Conservation (phyloP, 306 rosid genomes). For the Castanea sativa region DNA sequence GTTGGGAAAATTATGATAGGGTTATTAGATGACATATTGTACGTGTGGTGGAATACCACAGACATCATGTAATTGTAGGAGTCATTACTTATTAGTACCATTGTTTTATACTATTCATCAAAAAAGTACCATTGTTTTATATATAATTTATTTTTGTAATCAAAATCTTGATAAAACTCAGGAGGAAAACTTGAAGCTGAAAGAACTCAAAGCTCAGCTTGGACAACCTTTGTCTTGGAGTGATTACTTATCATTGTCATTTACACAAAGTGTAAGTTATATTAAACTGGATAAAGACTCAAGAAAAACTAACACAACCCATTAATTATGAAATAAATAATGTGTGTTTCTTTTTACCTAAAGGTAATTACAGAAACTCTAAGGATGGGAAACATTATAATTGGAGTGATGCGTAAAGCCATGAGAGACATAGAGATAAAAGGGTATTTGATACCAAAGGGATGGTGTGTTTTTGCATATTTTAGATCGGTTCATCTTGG, state of each 20-base stretch:
- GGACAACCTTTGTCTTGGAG: constrained; percentile 73
- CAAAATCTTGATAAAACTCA: constrained; percentile 28
- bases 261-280: constrained; percentile 74
- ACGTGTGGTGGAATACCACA: not conserved
- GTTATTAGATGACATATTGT: not conserved
- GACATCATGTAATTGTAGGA: not conserved
- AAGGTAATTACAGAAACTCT: constrained; percentile 90
- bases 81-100: not conserved
- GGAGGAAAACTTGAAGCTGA: constrained; percentile 84
- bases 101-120: not conserved
- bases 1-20: not conserved
- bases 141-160: not conserved
- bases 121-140: not conserved
- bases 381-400: constrained; percentile 82
- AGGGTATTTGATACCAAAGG: constrained; percentile 79
- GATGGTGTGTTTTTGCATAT: constrained; percentile 77
- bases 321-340: not conserved
- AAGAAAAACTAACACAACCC: not conserved
- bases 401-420: constrained; percentile 86
- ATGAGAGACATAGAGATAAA: constrained; percentile 81
- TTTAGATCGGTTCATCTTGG: constrained; percentile 96
- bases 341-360: constrained; percentile 1
- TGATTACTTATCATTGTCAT: constrained; percentile 82
- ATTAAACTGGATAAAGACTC: constrained; percentile 1
- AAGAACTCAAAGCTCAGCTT: constrained; percentile 58